Conservation (phyloP, 306 rosid genomes). For the Abrus pulchellus region DNA sequence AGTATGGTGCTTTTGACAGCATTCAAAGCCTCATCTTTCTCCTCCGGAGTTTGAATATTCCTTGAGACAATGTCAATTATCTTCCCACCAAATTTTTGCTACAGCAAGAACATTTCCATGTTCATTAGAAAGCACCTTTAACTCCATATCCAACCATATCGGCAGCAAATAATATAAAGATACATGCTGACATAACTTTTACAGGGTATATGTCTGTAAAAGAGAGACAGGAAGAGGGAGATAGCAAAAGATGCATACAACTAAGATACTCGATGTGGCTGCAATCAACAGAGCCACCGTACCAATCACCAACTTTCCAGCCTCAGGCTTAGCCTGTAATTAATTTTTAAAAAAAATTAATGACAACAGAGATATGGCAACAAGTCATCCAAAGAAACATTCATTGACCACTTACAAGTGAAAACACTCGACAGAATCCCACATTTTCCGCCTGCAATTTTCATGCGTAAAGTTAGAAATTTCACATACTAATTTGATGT, state of each 20-base stretch:
- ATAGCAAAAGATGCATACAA: slow-evolving; percentile 57
- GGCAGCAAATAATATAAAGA: slow-evolving; percentile 39
- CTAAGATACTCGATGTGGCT: slow-evolving; percentile 73
- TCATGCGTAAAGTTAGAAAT: slow-evolving; percentile 41
- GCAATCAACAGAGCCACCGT: slow-evolving; percentile 76
- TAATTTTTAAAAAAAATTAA: slow-evolving; percentile 28
- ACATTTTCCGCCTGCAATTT: slow-evolving; percentile 73
- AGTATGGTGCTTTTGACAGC: slow-evolving; percentile 77
- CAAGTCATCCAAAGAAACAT: slow-evolving; percentile 33
- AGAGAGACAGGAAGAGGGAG: neutral
- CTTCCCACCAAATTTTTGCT: slow-evolving; percentile 83
- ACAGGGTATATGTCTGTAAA: neutral
- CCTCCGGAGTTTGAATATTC: slow-evolving; percentile 60
- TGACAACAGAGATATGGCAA: slow-evolving; percentile 29
- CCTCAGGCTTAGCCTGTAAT: slow-evolving; percentile 76
- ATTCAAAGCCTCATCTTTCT: slow-evolving; percentile 62
- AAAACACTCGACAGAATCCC: slow-evolving; percentile 63
- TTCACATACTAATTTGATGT: neutral
- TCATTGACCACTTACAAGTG: slow-evolving; percentile 69
- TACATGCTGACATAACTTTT: slow-evolving; percentile 4
- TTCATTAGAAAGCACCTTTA: slow-evolving; percentile 44
- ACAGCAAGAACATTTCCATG: slow-evolving; percentile 46
- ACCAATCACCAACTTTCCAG: slow-evolving; percentile 64
- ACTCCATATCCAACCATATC: slow-evolving; percentile 8
- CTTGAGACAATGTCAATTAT: slow-evolving; percentile 81